A percentile compares a stretch with the other conserved stretches of the same genome.
These are phyloP conservation scores for Isabelozyma pseudorhagii DNA, from an alignment of 805 yeast species.

Conservation along the genomic window DNA sequence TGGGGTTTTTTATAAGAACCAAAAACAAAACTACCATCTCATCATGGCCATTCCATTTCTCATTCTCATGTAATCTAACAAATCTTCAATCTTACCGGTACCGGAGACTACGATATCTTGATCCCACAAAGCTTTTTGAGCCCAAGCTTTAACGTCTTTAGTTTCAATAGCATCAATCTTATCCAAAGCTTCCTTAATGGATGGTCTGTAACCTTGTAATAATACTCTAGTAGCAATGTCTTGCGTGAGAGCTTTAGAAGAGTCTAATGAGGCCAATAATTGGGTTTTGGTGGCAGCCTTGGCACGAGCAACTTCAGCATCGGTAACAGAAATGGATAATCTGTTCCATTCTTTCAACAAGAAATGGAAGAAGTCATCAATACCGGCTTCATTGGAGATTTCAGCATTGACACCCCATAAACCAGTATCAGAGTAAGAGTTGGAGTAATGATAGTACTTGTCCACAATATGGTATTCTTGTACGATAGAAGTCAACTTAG, in stretches of 20 bases:
- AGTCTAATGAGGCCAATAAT: conserved; percentile 47
- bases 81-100: conserved; percentile 81
- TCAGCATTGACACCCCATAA: conserved; percentile 79
- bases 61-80: conserved; percentile 79
- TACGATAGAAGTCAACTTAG: conserved; percentile 67
- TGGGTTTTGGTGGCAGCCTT: conserved; percentile 68
- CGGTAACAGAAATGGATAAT: conserved; percentile 69
- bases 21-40: conserved; percentile 50
- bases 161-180: conserved; percentile 63
- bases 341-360: conserved; percentile 86
- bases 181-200: conserved; percentile 56
- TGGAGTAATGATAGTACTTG: conserved; percentile 67
- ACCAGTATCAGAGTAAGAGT: conserved; percentile 73
- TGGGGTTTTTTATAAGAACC: neutral
- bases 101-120: conserved; percentile 79
- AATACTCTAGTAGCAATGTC: conserved; percentile 60
- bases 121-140: conserved; percentile 74
- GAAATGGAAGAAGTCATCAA: conserved; percentile 80
- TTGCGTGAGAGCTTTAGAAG: conserved; percentile 50
- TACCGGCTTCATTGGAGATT: conserved; percentile 52
- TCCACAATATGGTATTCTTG: conserved; percentile 73
- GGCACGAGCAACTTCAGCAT: conserved; percentile 75
- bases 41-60: conserved; percentile 88
- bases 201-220: conserved; percentile 59
- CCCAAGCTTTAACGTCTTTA: conserved; percentile 67